These are phyloP conservation scores for Chytriomyces sp. DNA, from an alignment of 192 early-diverging fungal species.

Conservation along the genomic window DNA sequence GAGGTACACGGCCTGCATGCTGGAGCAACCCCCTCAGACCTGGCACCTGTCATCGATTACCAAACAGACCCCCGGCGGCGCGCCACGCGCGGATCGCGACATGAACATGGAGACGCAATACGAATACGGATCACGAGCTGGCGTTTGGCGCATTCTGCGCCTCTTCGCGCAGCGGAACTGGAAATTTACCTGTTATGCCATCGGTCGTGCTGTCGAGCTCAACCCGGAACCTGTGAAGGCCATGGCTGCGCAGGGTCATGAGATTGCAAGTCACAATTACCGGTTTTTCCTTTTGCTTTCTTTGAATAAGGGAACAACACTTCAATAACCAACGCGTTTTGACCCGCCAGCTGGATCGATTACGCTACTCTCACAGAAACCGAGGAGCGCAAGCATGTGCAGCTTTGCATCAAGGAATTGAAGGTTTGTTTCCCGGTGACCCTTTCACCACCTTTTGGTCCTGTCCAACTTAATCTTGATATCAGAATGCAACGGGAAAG, in stretches of 20 bases:
- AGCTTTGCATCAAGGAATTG: constrained; percentile 39
- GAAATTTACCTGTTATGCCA: constrained; percentile 57
- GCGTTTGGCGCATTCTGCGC: constrained; percentile 50
- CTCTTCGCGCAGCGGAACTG: constrained; percentile 37
- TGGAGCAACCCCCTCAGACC: not conserved
- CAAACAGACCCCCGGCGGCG: not conserved
- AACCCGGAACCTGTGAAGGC: constrained; percentile 41
- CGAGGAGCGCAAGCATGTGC: constrained; percentile 41
- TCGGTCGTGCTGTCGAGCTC: constrained; percentile 53
- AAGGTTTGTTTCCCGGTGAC: not conserved
- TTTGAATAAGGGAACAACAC: not conserved
- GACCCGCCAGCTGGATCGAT: constrained; percentile 35
- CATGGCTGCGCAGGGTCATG: constrained; percentile 48
- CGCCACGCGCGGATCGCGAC: constrained; percentile 29
- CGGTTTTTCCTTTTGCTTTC: constrained; percentile 21
- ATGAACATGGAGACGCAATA: constrained; percentile 56
- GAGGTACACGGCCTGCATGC: constrained; percentile 24
- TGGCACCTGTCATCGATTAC: not conserved
- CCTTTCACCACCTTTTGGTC: not conserved
- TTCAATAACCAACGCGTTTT: not conserved
- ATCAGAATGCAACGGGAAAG: constrained; percentile 34
- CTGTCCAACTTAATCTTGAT: not conserved
- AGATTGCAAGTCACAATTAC: constrained; percentile 56
- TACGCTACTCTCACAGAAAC: constrained; percentile 28
- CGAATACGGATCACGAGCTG: constrained; percentile 57